phyloP scores from a whole-genome alignment of 1,284 basidiomycete genomes.

The Tilletia setariae region DNA sequence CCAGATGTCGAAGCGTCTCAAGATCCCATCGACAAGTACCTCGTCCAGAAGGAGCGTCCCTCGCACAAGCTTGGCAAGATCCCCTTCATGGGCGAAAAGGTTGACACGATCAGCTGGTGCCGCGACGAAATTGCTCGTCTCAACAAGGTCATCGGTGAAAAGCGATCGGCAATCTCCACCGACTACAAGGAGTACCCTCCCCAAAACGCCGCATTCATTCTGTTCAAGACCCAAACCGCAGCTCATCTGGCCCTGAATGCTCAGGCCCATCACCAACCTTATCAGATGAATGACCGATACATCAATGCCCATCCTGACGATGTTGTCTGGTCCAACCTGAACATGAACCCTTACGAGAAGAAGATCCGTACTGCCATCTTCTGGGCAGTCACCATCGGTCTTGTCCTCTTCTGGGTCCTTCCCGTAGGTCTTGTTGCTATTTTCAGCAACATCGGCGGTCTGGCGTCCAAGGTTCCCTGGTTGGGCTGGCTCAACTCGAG shows the following conservation, averaged over 20 bases:
- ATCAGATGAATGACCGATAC: slow-evolving; percentile 45
- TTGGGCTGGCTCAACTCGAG: slow-evolving; percentile 72
- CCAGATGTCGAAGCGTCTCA: slow-evolving; percentile 26
- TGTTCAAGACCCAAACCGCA: slow-evolving; percentile 88
- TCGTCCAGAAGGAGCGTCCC: slow-evolving; percentile 61
- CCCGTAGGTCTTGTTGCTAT: slow-evolving; percentile 71
- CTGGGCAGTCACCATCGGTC: slow-evolving; percentile 61
- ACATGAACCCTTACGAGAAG: slow-evolving; percentile 83
- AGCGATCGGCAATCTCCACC: slow-evolving; percentile 65
- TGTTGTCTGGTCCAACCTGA: slow-evolving; percentile 83
- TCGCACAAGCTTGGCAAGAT: slow-evolving; percentile 69
- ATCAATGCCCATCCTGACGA: slow-evolving; percentile 59
- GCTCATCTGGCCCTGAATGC: slow-evolving; percentile 40
- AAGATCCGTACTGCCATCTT: slow-evolving; percentile 61
- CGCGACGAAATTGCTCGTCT: slow-evolving; percentile 62
- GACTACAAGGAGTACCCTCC: slow-evolving; percentile 62
- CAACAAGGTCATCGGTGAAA: slow-evolving; percentile 59
- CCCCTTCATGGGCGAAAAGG: slow-evolving; percentile 68
- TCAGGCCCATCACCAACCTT: slow-evolving; percentile 42
- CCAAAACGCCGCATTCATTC: slow-evolving; percentile 67
- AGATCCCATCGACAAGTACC: slow-evolving; percentile 44
- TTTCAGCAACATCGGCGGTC: slow-evolving; percentile 69
- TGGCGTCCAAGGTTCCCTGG: slow-evolving; percentile 68
- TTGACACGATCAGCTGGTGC: slow-evolving; percentile 82
- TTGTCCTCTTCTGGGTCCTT: slow-evolving; percentile 65